phyloP scores from a whole-genome alignment of 257 asterid species.

The Paraleonurus japonicus region DNA sequence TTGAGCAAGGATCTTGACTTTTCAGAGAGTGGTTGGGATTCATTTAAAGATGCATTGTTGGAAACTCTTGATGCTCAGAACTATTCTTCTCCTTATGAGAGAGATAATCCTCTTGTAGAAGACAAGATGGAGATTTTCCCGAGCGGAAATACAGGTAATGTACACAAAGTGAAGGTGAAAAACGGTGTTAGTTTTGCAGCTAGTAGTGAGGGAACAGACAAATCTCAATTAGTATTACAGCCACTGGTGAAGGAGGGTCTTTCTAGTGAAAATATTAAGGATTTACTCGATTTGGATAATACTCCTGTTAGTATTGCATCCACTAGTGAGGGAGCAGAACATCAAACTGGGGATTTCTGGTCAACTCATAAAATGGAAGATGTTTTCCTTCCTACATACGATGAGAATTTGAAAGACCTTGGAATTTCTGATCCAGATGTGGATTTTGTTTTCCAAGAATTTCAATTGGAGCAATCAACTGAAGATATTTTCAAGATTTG shows the following conservation, averaged over 20 bases:
- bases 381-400: slow-evolving; percentile 51
- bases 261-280: slow-evolving; percentile 5
- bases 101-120: slow-evolving; percentile 21
- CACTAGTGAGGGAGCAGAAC: slow-evolving; percentile 25
- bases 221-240: neutral
- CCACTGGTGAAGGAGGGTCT: slow-evolving; percentile 2
- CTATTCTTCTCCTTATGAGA: slow-evolving; percentile 17
- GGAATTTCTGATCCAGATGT: slow-evolving; percentile 35
- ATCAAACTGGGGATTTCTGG: slow-evolving; percentile 33
- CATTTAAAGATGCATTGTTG: slow-evolving; percentile 38
- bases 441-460: slow-evolving; percentile 32
- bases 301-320: slow-evolving; percentile 21
- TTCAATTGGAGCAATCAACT: slow-evolving; percentile 26
- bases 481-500: slow-evolving; percentile 45
- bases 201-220: slow-evolving; percentile 17
- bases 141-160: slow-evolving; percentile 9
- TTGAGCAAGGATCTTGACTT: slow-evolving; percentile 46
- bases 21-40: slow-evolving; percentile 41
- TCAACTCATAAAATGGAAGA: slow-evolving; percentile 41
- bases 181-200: slow-evolving; percentile 11
- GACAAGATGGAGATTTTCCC: slow-evolving; percentile 19
- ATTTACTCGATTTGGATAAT: slow-evolving; percentile 15
- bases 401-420: slow-evolving; percentile 38
- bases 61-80: slow-evolving; percentile 29
- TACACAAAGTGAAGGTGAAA: slow-evolving; percentile 26